phyloP scores from a whole-genome alignment of 2,329 filamentous ascomycete species.

The Grosmannia serpens region DNA sequence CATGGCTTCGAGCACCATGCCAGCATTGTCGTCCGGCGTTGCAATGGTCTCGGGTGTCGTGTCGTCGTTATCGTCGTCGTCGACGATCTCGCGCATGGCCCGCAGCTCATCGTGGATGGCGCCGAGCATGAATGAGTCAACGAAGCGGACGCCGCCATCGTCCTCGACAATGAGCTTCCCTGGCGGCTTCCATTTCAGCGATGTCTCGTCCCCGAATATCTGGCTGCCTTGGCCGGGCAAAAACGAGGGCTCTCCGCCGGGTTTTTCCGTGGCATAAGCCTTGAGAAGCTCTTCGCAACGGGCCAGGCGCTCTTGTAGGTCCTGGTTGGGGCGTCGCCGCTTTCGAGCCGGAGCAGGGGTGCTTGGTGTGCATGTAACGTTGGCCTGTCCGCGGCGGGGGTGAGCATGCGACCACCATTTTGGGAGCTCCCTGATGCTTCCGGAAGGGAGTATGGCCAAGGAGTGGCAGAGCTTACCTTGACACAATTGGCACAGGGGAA shows the following conservation, averaged over 20 bases:
- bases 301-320: slow-evolving; percentile 48
- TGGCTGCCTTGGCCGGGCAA: slow-evolving; percentile 10
- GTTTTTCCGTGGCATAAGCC: slow-evolving; percentile 36
- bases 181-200: slow-evolving; percentile 28
- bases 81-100: slow-evolving; percentile 48
- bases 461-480: slow-evolving; percentile 30
- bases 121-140: slow-evolving; percentile 43
- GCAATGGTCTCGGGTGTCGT: slow-evolving; percentile 32
- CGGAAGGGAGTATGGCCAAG: neutral
- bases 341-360: slow-evolving; percentile 49
- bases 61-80: slow-evolving; percentile 38
- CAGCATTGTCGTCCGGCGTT: slow-evolving; percentile 38
- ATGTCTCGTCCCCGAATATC: slow-evolving; percentile 19
- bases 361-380: slow-evolving; percentile 47
- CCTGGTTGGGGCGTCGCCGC: slow-evolving; percentile 47
- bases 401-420: neutral
- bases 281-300: slow-evolving; percentile 48
- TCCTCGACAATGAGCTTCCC: slow-evolving; percentile 46
- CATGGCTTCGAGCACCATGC: slow-evolving; percentile 31
- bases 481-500: slow-evolving; percentile 49
- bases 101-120: slow-evolving; percentile 46
- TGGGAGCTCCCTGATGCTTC: neutral
- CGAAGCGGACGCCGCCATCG: slow-evolving; percentile 42
- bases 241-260: slow-evolving; percentile 13
- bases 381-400: slow-evolving; percentile 30